Conservation (phyloP, 495 filamentous ascomycete species). For the Podospora australis region DNA sequence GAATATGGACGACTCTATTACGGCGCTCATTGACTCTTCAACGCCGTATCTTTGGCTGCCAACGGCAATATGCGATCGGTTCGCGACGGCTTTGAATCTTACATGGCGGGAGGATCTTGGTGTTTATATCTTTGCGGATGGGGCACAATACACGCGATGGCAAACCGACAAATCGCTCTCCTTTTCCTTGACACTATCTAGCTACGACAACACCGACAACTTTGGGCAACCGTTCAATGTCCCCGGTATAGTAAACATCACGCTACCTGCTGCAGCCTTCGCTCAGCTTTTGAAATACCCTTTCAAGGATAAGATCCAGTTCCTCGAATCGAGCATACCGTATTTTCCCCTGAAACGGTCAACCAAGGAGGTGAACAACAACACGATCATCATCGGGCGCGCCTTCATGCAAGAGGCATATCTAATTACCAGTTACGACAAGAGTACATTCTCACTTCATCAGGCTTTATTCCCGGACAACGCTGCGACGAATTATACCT, state of each 20-base stretch:
- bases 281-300: constrained; percentile 54
- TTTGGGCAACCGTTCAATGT: constrained; percentile 37
- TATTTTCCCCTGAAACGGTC: constrained; percentile 57
- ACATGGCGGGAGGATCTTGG: constrained; percentile 47
- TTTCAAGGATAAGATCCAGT: constrained; percentile 43
- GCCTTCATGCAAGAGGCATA: constrained; percentile 67
- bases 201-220: constrained; percentile 39
- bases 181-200: constrained; percentile 54
- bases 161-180: constrained; percentile 39
- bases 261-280: constrained; percentile 58
- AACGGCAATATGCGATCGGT: constrained; percentile 50
- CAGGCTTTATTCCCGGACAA: constrained; percentile 48
- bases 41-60: constrained; percentile 67
- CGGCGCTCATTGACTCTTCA: constrained; percentile 57
- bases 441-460: constrained; percentile 51
- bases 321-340: constrained; percentile 36
- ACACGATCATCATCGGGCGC: constrained; percentile 60
- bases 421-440: constrained; percentile 60
- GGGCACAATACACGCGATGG: constrained; percentile 28
- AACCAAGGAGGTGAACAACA: constrained; percentile 36
- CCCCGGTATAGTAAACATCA: constrained; percentile 51
- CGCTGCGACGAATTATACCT: constrained; percentile 34
- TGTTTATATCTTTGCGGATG: constrained; percentile 35
- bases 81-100: constrained; percentile 54
- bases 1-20: constrained; percentile 39